A percentile compares a stretch with the other conserved stretches of the same genome.
Conservation (phyloP, 148 eudicot species). For the Pharnaceum exiguum region DNA sequence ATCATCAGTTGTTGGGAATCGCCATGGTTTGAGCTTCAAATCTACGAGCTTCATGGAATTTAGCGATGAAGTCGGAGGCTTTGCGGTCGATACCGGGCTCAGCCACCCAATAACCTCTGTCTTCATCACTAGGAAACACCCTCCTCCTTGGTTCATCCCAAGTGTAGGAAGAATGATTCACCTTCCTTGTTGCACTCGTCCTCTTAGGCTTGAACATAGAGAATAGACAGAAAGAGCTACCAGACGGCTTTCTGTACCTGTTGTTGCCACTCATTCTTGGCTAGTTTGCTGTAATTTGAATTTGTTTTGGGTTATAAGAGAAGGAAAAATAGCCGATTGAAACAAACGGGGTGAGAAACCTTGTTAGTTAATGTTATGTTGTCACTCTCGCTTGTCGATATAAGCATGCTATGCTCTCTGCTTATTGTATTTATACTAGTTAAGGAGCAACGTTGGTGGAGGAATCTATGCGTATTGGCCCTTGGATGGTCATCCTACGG, state of each 20-base stretch:
- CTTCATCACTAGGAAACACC: conserved; percentile 59
- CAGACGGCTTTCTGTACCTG: conserved; percentile 32
- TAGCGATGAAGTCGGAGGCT: conserved; percentile 37
- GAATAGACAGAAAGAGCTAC: conserved; percentile 24
- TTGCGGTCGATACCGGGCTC: conserved; percentile 43
- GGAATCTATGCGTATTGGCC: not conserved
- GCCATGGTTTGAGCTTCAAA: conserved; percentile 27
- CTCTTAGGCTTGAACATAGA: conserved; percentile 34
- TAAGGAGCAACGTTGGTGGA: not conserved
- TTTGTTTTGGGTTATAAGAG: no score
- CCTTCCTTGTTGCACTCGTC: conserved; percentile 8
- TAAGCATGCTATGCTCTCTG: not conserved
- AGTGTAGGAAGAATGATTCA: conserved; percentile 6
- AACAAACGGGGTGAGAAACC: not conserved
- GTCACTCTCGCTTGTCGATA: not conserved
- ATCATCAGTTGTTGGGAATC: conserved; percentile 9
- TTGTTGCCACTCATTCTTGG: conserved; percentile 35
- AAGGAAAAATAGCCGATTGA: not conserved
- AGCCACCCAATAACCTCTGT: conserved; percentile 49
- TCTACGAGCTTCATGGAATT: conserved; percentile 30
- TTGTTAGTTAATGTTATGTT: not conserved
- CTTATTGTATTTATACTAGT: conserved; percentile 19
- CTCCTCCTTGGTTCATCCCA: conserved; percentile 38
- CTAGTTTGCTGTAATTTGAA: not conserved
- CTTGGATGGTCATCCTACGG: not conserved